Evolutionary conservation across 1,139 yeast species (phyloP), one percentile per base, ranked within the genome.

Genomic region (Sugiyamaella neomexicana): DNA sequence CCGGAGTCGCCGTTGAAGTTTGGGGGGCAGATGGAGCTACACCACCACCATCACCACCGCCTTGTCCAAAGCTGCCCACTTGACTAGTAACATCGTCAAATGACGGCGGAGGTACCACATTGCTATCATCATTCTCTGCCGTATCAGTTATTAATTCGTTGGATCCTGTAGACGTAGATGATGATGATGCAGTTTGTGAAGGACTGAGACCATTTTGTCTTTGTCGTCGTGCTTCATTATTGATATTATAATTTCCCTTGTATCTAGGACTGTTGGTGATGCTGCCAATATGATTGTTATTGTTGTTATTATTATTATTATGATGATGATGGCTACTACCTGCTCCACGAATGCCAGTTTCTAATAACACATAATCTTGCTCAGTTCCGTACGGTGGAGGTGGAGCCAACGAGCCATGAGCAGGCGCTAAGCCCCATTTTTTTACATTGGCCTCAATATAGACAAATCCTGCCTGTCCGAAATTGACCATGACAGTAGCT

Each of bases 401-500:
- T 1, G 89, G 85, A 2, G 89, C 89, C 57, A 86, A 77, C 1
- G 81, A 78, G 1, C 91, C 93, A 55, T 75, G 83, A 41, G 81
- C 80, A 46, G 87, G 86, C 27, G 96, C 96, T 62, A 93, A 86
- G 2, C 97, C 97, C 78, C 95, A 89, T 69, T 90, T 91, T 63
- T 89, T 80, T 31, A 89, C 96, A 69, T 93, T 91, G 5, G 97
- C 98, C 70, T 93, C 98, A 56, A 93, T 89, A 76, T 88, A 91
- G 1, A 93, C 97, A 72, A 83, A 93, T 1, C 98, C 99, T 48
- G 84, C 74, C 67, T 90, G 97, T 1, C 99, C 99, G 55, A 93
- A 73, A 68, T 93, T 93, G 12, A 87, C 91, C 63, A 85, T 86
- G 51, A 93, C 80, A 59, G 83, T 69, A 70, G 96, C 81, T 54